Conservation (phyloP, 495 filamentous ascomycete genomes). For the Platismatia glauca region DNA sequence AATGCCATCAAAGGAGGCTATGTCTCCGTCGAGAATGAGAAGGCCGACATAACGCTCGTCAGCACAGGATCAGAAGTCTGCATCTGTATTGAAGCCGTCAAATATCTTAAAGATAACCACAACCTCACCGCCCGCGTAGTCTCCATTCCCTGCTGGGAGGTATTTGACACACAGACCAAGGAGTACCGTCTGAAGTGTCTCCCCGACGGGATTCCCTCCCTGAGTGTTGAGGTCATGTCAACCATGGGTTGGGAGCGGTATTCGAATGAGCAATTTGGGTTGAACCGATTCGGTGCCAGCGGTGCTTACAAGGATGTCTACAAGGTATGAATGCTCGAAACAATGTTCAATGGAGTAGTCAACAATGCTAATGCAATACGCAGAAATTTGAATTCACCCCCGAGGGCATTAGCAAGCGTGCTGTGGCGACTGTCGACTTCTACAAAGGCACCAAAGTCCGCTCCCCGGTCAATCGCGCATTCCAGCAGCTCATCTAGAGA, state of each 20-base stretch:
- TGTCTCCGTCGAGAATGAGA: slow-evolving; percentile 72
- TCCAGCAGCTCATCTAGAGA: slow-evolving; percentile 69
- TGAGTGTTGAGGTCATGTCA: slow-evolving; percentile 91
- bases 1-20: slow-evolving; percentile 90
- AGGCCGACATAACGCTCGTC: slow-evolving; percentile 80
- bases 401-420: slow-evolving; percentile 92
- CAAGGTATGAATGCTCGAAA: slow-evolving; percentile 51
- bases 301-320: slow-evolving; percentile 98
- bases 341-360: background rate
- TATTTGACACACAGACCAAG: slow-evolving; percentile 91
- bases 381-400: slow-evolving; percentile 99
- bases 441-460: slow-evolving; percentile 89
- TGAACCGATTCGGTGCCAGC: slow-evolving; percentile 96
- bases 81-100: slow-evolving; percentile 85
- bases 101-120: slow-evolving; percentile 83
- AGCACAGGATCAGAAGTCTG: slow-evolving; percentile 94
- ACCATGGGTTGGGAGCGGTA: slow-evolving; percentile 97
- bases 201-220: slow-evolving; percentile 85
- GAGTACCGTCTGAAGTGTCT: slow-evolving; percentile 85
- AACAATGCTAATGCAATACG: slow-evolving; percentile 28
- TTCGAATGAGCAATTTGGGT: slow-evolving; percentile 96
- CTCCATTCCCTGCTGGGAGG: slow-evolving; percentile 93
- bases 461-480: slow-evolving; percentile 91
- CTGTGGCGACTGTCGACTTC: slow-evolving; percentile 82
- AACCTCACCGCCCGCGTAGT: slow-evolving; percentile 83